Evolutionary conservation across 768 basidiomycete genomes (phyloP).

Genomic region (Amanita pseudoporphyria): DNA sequence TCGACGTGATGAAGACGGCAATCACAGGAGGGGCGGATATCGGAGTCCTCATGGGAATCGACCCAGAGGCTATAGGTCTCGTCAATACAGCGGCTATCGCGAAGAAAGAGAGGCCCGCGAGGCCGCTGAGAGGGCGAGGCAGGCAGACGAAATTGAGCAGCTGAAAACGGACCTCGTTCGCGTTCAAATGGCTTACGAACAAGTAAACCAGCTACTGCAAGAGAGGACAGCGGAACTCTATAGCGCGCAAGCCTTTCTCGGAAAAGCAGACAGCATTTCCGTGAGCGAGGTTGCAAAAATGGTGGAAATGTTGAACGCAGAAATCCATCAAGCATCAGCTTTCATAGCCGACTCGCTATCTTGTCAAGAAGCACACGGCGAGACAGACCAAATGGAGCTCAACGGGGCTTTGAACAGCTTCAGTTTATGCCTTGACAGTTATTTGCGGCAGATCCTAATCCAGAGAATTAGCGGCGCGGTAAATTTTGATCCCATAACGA

Average conservation of each 20-base stretch:
- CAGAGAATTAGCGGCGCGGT: background rate
- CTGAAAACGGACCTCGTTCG: background rate
- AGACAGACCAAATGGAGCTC: constrained; percentile 7
- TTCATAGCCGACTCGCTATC: constrained; percentile 28
- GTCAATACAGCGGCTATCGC: background rate
- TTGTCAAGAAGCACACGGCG: background rate
- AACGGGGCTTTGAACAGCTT: background rate
- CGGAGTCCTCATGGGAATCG: too few relatives aligned
- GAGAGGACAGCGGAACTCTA: constrained; percentile 38
- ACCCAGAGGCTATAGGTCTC: background rate
- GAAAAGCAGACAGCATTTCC: constrained; percentile 33
- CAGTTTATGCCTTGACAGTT: background rate
- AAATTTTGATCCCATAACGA: constrained; percentile 24
- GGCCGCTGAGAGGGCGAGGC: background rate
- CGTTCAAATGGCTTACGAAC: background rate
- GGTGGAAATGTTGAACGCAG: constrained; percentile 34
- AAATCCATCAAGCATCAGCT: constrained; percentile 37
- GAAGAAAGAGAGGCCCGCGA: too few relatives aligned
- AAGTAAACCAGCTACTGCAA: constrained; percentile 23
- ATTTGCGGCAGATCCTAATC: background rate
- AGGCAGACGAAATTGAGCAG: background rate
- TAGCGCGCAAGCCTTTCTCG: constrained; percentile 38
- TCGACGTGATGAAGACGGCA: background rate
- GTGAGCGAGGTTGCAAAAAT: constrained; percentile 29
- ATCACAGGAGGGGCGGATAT: background rate